Base-by-base conservation (phyloP, 176 grass and related monocot genomes). In the Musa acuminata region DNA sequence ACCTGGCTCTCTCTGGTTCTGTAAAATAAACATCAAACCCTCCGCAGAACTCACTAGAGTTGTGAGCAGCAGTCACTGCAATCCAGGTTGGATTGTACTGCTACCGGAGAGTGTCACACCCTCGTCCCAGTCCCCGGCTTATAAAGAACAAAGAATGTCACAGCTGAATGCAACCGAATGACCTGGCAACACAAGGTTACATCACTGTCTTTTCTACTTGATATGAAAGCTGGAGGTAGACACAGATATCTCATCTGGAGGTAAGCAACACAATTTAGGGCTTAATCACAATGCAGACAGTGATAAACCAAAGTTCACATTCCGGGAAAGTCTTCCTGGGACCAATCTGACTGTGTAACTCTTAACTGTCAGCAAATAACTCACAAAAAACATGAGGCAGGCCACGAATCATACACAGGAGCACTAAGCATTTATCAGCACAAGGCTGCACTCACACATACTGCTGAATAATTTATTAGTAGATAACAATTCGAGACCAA, bases 31-130 rank as follows among this genome's bases (percentile, higher is more conserved):
- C 2, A 65, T 24, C 0, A 25, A 25, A 11, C 11, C 23, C 1
- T n/a, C 21, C 21, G 2, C 9, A 65, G 55, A 65, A 27, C 22
- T 11, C 62, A 65, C 62, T 23, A 11, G 9, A 8, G 8, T 11
- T 65, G 62, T 10, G 62, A 24, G 62, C 10, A 26, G 22, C 26
- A 23, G 22, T 65, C 17, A 65, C 62, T 25, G 7, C 22, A 13
- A 65, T 65, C 62, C 62, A 65, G 62, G 62, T 23, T 65, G 62
- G 62, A 25, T 65, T 8, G 62, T 65, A 26, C 55, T 59, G n/a
- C 22, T 23, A 25, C 1, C 8, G 8, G 29, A 35, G 29, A 35
- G 2, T 35, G 29, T 3, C 29, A 4, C 29, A 35, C 29, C 29
- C 29, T 35, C 29, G 29, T 3, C 2, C 29, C 29, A 35, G 29